Conservation (phyloP, 768 basidiomycete genomes). For the Kwoniella europaea region DNA sequence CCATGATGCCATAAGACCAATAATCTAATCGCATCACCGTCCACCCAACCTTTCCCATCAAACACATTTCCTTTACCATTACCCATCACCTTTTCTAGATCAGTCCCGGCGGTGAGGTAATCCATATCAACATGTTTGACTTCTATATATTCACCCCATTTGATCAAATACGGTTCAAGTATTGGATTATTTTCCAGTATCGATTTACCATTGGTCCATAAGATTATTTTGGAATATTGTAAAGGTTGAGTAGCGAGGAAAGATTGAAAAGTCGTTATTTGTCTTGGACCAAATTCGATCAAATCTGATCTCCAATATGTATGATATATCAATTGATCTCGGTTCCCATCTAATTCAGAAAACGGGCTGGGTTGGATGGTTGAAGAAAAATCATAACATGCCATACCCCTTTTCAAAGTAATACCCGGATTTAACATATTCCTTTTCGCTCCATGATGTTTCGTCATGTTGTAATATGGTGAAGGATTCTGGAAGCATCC, state of each 20-base stretch:
- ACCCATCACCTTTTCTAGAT: conserved; percentile 69
- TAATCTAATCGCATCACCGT: conserved; percentile 88
- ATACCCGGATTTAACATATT: conserved; percentile 81
- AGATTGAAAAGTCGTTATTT: conserved; percentile 88
- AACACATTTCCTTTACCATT: conserved; percentile 58
- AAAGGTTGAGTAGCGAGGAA: conserved; percentile 91
- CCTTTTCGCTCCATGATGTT: conserved; percentile 63
- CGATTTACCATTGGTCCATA: conserved; percentile 86
- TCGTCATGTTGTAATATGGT: conserved; percentile 49
- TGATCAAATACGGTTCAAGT: conserved; percentile 66
- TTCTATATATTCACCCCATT: conserved; percentile 74
- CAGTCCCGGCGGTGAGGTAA: conserved; percentile 73
- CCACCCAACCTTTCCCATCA: conserved; percentile 88
- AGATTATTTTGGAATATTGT: conserved; percentile 67
- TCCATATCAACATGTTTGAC: conserved; percentile 72
- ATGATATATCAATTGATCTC: conserved; percentile 70
- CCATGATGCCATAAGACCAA: conserved; percentile 87
- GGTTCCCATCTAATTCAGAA: conserved; percentile 30
- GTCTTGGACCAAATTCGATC: conserved; percentile 75
- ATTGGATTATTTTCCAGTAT: conserved; percentile 61
- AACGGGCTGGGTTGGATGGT: conserved; percentile 65
- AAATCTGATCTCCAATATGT: conserved; percentile 95
- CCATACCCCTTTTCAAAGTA: conserved; percentile 75
- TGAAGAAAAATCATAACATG: conserved; percentile 91
- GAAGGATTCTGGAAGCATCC: conserved; percentile 47